Conservation (phyloP, 306 rosid genomes). For the Lathyrus oleraceus region DNA sequence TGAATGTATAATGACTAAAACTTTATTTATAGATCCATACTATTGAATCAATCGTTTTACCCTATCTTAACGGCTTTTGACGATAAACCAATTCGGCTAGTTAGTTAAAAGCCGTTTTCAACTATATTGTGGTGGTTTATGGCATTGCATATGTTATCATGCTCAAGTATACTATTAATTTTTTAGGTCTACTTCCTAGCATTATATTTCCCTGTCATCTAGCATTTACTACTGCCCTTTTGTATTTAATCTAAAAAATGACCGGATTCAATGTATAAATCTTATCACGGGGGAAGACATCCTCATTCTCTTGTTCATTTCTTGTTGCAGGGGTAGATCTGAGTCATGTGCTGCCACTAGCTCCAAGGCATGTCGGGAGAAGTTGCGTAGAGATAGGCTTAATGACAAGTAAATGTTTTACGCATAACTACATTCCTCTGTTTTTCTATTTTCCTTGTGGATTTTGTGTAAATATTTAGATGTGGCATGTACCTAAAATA, state of each 20-base stretch:
- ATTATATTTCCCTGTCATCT: conserved; percentile 9
- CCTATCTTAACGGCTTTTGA: no score
- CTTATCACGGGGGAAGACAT: conserved; percentile 15
- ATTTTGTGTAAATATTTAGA: conserved; percentile 21
- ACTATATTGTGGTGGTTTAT: not conserved
- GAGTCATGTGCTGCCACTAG: conserved; percentile 71
- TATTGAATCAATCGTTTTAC: no score
- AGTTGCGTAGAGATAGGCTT: conserved; percentile 91
- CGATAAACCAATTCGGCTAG: no score
- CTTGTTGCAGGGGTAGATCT: conserved; percentile 66
- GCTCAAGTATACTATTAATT: conserved; percentile 12
- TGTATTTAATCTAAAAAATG: conserved; percentile 5
- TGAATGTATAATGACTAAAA: no score
- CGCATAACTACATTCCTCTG: conserved; percentile 6
- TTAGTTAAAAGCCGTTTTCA: no score
- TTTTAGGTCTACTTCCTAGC: not conserved
- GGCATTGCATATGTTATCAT: conserved; percentile 11
- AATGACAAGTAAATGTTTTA: conserved; percentile 74
- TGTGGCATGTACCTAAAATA: conserved; percentile 34
- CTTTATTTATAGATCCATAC: no score
- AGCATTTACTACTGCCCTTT: not conserved
- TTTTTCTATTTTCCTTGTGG: conserved; percentile 14
- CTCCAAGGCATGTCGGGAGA: conserved; percentile 97
- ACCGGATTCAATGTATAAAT: not conserved
- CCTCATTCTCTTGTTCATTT: conserved; percentile 31